Conservation (phyloP, 176 grass and related monocot species). For the Oryza punctata region DNA sequence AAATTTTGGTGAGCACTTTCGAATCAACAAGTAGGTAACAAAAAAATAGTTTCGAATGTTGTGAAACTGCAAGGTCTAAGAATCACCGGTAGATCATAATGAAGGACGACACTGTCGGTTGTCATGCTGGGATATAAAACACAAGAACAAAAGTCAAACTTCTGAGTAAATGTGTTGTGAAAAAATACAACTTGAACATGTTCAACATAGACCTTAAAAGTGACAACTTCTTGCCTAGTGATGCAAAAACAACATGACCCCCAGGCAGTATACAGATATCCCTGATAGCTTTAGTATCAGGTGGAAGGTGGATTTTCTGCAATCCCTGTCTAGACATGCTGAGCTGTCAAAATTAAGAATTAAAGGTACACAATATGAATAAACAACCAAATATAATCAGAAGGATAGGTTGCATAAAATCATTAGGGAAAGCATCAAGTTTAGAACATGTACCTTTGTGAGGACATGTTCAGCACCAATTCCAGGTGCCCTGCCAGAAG, state of each 20-base stretch:
- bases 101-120: constrained; percentile 73
- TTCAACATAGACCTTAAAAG: constrained; percentile 63
- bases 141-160: constrained; percentile 26
- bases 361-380: constrained; percentile 29
- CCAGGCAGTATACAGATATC: constrained; percentile 70
- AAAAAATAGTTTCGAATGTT: constrained; percentile 23
- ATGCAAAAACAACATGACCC: constrained; percentile 67
- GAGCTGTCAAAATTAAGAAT: constrained; percentile 55
- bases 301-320: constrained; percentile 64
- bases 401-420: neutral
- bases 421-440: constrained; percentile 27
- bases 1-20: neutral
- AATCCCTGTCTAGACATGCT: constrained; percentile 64
- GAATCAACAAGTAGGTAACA: constrained; percentile 7
- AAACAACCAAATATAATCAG: constrained; percentile 16
- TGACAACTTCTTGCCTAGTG: constrained; percentile 77
- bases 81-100: constrained; percentile 85
- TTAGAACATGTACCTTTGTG: constrained; percentile 68
- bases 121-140: constrained; percentile 57
- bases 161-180: constrained; percentile 1
- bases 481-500: constrained; percentile 66
- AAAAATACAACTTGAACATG: constrained; percentile 19
- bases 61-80: constrained; percentile 47
- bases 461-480: constrained; percentile 75
- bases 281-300: constrained; percentile 79